Evolutionary conservation across 208 protist species (phyloP), one percentile per base, ranked within the genome.

Genomic region (Crithidia fasciculata): DNA sequence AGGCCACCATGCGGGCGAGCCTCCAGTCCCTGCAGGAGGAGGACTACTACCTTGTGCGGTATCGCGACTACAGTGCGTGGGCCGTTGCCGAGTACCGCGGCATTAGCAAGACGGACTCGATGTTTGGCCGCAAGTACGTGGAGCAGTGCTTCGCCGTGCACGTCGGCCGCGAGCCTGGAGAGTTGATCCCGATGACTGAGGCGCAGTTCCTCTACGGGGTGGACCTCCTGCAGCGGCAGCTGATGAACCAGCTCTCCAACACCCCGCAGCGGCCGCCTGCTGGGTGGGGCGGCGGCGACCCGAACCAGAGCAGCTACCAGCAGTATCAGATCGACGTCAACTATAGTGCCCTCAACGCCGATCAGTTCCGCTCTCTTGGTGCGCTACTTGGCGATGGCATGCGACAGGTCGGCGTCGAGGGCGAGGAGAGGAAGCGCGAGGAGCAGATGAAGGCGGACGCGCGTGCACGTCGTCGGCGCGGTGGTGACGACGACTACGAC

Each of bases 111-210:
- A 82, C 64, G 37, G 90, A 95, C 81, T 72, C 73, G 49, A 72
- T 87, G 44, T 83, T 90, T 57, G 87, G 86, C 8, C 81, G 84
- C 19, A 88, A 82, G 60, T 95, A 95, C 67, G 81, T 95, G 6
- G 90, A 95, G 70, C 90, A 93, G 84, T 95, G 86, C 78, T 91
- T 95, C 64, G 87, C 82, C 54, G 88, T 95, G 45, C 90, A 92
- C 68, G 88, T 95, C 2, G 90, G 90, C 3, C 86, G 85, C 40
- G 84, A 93, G 75, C 84, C 90, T 0, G 90, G 90, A 0, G 85
- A 91, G 71, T 68, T 95, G 36, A 82, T 95, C 9, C 87, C 85
- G 41, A 89, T 95, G 58, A 93, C 90, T 2, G 87, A 95, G 72
- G 77, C 85, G 16, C 90, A 95, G 66, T 92, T 93, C 44, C 72